A percentile compares a stretch with the other conserved stretches of the same genome.
Conservation (phyloP, 139 green algal genomes). For the Raphidocelis subcapitata region DNA sequence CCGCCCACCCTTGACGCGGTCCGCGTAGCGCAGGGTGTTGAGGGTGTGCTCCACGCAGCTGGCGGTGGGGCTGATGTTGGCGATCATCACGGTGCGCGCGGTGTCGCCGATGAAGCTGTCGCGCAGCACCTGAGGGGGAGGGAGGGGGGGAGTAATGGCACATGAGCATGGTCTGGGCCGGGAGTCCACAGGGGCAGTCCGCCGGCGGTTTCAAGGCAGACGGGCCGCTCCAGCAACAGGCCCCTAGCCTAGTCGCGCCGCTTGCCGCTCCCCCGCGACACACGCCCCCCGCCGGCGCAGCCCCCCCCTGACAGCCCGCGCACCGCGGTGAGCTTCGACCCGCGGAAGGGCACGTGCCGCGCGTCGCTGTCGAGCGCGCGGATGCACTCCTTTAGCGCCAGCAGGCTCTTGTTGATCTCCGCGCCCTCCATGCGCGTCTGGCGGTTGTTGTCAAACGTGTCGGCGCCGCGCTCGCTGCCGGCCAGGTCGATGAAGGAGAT, state of each 20-base stretch:
- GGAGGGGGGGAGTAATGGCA: too few species aligned
- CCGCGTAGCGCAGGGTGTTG: constrained; percentile 97
- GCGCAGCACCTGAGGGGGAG: constrained; percentile 64
- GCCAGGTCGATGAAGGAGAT: constrained; percentile 99
- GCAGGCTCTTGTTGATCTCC: constrained; percentile 98
- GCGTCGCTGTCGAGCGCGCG: constrained; percentile 88
- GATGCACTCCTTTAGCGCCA: constrained; percentile 96
- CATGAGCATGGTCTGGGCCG: too few species aligned
- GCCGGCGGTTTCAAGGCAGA: too few species aligned
- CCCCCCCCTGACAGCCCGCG: too few species aligned
- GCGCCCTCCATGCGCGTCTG: constrained; percentile 89
- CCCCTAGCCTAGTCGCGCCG: too few species aligned
- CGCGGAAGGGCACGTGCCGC: constrained; percentile 94
- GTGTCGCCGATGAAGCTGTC: constrained; percentile 79
- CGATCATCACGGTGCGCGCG: constrained; percentile 97
- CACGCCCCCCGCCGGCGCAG: too few species aligned
- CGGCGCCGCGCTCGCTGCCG: constrained; percentile 94
- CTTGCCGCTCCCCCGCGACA: too few species aligned
- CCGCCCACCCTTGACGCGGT: constrained; percentile 89
- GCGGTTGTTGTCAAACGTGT: constrained; percentile 96
- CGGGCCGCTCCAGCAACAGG: too few species aligned
- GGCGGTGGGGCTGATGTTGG: constrained; percentile 90
- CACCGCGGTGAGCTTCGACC: too few species aligned
- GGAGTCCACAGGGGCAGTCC: too few species aligned
- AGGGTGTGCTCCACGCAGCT: constrained; percentile 95